phyloP scores from a whole-genome alignment of 2,329 filamentous ascomycete genomes.

The Incumbomyces lentus region DNA sequence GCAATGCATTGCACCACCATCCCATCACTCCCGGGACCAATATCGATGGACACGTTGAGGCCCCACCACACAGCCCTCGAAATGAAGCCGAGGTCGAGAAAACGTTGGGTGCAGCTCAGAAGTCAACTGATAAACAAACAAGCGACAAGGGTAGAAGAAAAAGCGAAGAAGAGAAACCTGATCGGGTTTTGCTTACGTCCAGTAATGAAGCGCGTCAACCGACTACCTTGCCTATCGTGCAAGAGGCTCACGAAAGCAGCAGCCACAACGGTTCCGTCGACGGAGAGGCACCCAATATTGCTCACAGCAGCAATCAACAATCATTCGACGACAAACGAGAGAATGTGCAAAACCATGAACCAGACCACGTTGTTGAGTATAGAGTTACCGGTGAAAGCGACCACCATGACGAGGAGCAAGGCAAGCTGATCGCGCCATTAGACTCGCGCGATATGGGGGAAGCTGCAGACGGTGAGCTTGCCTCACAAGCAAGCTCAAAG shows the following conservation, averaged over 20 bases:
- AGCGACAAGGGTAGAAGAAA: conserved; percentile 29
- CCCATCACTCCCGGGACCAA: not conserved
- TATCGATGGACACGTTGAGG: conserved; percentile 10
- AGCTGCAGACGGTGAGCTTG: conserved; percentile 6
- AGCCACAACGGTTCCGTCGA: not conserved
- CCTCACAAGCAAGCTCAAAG: conserved; percentile 6
- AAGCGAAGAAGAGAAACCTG: conserved; percentile 50
- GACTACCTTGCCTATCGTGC: conserved; percentile 67
- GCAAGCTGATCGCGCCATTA: conserved; percentile 10
- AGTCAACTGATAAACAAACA: conserved; percentile 50
- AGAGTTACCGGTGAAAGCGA: conserved; percentile 9
- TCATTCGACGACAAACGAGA: not conserved
- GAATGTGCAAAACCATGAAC: not conserved
- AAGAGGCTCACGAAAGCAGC: conserved; percentile 71
- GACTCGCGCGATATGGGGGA: conserved; percentile 10
- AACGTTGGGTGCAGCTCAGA: conserved; percentile 51
- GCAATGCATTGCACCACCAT: conserved; percentile 4
- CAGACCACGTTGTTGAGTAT: not conserved
- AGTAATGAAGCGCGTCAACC: conserved; percentile 46
- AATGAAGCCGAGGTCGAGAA: conserved; percentile 35
- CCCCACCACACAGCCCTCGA: conserved; percentile 20
- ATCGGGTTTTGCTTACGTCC: conserved; percentile 46
- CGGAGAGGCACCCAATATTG: conserved; percentile 32
- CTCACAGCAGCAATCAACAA: conserved; percentile 20
- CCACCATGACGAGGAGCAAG: conserved; percentile 2